Conservation (phyloP, 2,329 filamentous ascomycete species). For the Penicillium sp. region DNA sequence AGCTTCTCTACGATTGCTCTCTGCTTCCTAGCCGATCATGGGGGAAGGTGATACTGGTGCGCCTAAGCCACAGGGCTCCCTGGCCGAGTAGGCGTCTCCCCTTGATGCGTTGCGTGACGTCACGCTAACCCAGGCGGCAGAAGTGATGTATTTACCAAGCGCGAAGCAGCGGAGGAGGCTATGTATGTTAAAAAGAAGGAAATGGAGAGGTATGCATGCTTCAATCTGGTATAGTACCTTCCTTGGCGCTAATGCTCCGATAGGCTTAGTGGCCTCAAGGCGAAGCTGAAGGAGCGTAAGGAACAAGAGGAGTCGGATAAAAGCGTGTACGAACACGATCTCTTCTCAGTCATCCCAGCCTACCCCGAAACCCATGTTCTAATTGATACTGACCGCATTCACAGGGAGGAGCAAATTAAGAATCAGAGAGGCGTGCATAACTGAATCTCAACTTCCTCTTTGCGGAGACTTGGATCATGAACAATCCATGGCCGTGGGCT, state of each 20-base stretch:
- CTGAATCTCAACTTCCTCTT: neutral
- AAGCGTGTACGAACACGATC: constrained; percentile 20
- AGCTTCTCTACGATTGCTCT: constrained; percentile 14
- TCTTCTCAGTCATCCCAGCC: neutral
- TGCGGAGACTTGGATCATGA: neutral
- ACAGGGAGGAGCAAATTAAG: constrained; percentile 16
- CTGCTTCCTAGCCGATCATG: constrained; percentile 16
- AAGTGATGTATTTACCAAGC: constrained; percentile 21
- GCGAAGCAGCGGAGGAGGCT: constrained; percentile 17
- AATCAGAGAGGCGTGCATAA: constrained; percentile 20
- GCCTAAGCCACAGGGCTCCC: constrained; percentile 23
- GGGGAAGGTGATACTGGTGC: constrained; percentile 22
- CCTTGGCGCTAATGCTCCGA: neutral
- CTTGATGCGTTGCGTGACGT: constrained; percentile 21
- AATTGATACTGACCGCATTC: neutral
- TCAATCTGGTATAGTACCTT: neutral
- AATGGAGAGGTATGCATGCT: constrained; percentile 18
- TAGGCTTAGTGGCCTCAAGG: constrained; percentile 17
- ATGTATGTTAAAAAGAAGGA: constrained; percentile 21
- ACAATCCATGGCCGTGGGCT: neutral
- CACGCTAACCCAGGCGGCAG: constrained; percentile 7
- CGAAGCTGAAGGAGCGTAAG: constrained; percentile 22
- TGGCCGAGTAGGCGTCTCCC: constrained; percentile 23
- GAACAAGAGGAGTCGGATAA: constrained; percentile 27
- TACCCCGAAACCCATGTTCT: neutral